A percentile compares a stretch with the other conserved stretches of the same genome.
These are phyloP conservation scores for Leccinum pachyderme DNA, from an alignment of 1,284 basidiomycete genomes.

Conservation along the genomic window DNA sequence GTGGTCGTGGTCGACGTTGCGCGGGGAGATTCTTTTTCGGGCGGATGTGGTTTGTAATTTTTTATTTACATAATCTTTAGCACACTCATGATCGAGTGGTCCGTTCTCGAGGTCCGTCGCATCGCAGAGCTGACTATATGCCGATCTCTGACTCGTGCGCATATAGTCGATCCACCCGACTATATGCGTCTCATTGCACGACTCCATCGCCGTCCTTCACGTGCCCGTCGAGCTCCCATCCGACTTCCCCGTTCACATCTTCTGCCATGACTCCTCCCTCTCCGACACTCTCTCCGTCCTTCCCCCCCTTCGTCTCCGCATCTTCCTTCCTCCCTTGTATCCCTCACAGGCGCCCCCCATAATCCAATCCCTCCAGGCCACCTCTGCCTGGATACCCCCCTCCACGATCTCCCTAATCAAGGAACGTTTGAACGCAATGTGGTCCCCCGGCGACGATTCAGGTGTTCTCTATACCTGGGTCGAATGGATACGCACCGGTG, in stretches of 20 bases:
- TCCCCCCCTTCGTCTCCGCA: slow-evolving; percentile 59
- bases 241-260: slow-evolving; percentile 36
- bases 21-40: slow-evolving; percentile 24
- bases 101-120: slow-evolving; percentile 30
- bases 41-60: slow-evolving; percentile 10
- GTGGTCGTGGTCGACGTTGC: slow-evolving; percentile 24
- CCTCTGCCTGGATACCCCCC: slow-evolving; percentile 57
- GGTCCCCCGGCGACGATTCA: slow-evolving; percentile 57
- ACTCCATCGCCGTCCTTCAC: slow-evolving; percentile 34
- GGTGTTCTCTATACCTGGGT: slow-evolving; percentile 67
- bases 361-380: slow-evolving; percentile 53
- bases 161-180: slow-evolving; percentile 71
- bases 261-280: slow-evolving; percentile 17
- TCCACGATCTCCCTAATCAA: slow-evolving; percentile 35
- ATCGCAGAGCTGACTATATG: not conserved
- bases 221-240: slow-evolving; percentile 60
- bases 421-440: slow-evolving; percentile 47
- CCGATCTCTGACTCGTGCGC: slow-evolving; percentile 12
- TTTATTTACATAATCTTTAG: slow-evolving; percentile 4
- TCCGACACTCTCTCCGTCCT: slow-evolving; percentile 36
- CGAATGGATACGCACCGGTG: slow-evolving; percentile 63
- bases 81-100: slow-evolving; percentile 19
- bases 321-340: slow-evolving; percentile 57
- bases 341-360: slow-evolving; percentile 53
- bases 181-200: slow-evolving; percentile 47